These are phyloP conservation scores for Auricularia cornea DNA, from an alignment of 768 basidiomycete genomes.

Conservation along the genomic window DNA sequence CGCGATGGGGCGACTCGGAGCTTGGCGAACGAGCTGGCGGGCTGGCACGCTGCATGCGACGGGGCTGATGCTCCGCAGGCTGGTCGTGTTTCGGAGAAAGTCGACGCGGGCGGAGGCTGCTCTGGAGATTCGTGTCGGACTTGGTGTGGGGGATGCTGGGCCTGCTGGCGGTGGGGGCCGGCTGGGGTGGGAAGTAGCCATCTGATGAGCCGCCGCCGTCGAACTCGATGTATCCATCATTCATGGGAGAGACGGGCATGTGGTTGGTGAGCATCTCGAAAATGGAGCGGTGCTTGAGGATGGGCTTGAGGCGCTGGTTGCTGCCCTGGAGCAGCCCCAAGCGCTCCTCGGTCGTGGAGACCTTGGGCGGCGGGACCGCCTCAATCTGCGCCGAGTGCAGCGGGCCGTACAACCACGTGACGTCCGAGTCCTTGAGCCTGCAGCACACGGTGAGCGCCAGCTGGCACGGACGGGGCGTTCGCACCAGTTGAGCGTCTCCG, in stretches of 20 bases:
- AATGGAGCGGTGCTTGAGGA: constrained; percentile 92
- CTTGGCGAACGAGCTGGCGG: constrained; percentile 2
- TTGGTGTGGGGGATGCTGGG: constrained; percentile 73
- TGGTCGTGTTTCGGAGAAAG: constrained; percentile 45
- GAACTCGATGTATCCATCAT: background rate
- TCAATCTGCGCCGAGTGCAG: constrained; percentile 90
- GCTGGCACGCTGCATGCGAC: constrained; percentile 12
- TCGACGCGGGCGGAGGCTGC: constrained; percentile 46
- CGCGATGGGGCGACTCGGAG: constrained; percentile 22
- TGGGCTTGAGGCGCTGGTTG: constrained; percentile 55
- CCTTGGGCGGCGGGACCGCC: constrained; percentile 44
- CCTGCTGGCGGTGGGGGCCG: constrained; percentile 24
- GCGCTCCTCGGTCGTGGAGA: constrained; percentile 36
- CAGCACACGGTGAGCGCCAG: background rate
- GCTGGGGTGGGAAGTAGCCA: background rate
- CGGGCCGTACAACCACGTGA: constrained; percentile 98
- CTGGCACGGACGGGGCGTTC: background rate
- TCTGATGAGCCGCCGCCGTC: background rate
- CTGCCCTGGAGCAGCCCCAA: constrained; percentile 37
- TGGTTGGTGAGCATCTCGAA: constrained; percentile 80
- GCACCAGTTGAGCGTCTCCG: constrained; percentile 97
- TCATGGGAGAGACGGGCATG: constrained; percentile 49
- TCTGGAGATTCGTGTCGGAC: constrained; percentile 76
- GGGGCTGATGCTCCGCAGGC: constrained; percentile 39
- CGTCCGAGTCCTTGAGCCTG: constrained; percentile 99